Base-by-base conservation (phyloP, 2,329 filamentous ascomycete species). In the Penicillium sp. region DNA sequence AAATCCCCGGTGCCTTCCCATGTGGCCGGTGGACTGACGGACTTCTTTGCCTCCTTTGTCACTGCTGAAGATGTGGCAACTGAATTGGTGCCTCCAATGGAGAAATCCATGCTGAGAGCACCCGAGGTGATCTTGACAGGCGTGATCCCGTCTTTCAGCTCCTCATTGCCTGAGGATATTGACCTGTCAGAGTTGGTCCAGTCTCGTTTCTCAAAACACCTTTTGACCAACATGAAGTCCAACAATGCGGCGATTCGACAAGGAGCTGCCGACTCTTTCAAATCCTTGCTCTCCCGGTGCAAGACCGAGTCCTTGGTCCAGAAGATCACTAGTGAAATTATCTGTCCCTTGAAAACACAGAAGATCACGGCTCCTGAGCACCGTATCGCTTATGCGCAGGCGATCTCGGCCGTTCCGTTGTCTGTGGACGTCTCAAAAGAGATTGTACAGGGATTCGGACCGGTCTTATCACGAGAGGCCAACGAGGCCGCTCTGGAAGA, bases 181-280 rank as follows among this genome's bases (percentile, higher is more conserved):
- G 92, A 98, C 62, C 77, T 97, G 15, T 92, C 92, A 7, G 80
- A 83, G 32, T 73, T 87, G 4, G 76, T 97, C 15, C 78, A 81
- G 45, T 76, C 78, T 24, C 87, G 87, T 53, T 77, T 98, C 31
- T 71, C 95, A 32, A 97, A 95, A 68, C 89, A 90, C 5, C 75
- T 98, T 10, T 72, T 97, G n/a, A 84, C 89, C 35, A 95, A 90
- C 65, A 78, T 91, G 68, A 96, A 95, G 70, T 97, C 93, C 1
- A 91, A 87, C 63, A 97, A 95, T 67, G 75, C 81, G 12, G 71
- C 72, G 2, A 89, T 96, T 54, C 84, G 92, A 48, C 81, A 81
- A 54, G 90, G 89, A 23, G 87, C 88, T 7, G 72, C 91, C 20
- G 77, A 79, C 33, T 87, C 87, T 6, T 95, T 97, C 67, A 78